Percentiles rank a stretch among this genome's conserved stretches.
Conservation (phyloP, 306 rosid genomes). For the Sophora flavescens region DNA sequence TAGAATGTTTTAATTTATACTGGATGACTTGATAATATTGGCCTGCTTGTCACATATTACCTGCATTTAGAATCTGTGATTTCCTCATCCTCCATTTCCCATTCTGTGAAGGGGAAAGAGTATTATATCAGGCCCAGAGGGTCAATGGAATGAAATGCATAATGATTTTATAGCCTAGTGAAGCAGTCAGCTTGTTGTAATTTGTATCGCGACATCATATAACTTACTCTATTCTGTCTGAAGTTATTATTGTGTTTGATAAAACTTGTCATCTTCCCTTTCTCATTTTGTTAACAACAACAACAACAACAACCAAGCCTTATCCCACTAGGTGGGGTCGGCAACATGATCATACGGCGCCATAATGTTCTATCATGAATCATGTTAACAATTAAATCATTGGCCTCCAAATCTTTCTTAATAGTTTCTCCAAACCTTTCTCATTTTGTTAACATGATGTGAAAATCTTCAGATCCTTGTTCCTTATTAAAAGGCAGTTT, state of each 20-base stretch:
- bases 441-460: constrained; percentile 10
- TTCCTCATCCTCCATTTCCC: constrained; percentile 6
- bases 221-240: constrained; percentile 14
- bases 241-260: neutral
- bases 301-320: no score
- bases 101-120: neutral
- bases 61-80: neutral
- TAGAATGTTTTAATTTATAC: neutral
- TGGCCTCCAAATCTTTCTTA: no score
- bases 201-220: constrained; percentile 21
- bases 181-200: neutral
- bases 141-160: neutral
- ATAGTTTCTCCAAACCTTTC: no score
- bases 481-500: constrained; percentile 29
- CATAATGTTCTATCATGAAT: no score
- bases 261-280: neutral
- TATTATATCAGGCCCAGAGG: neutral
- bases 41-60: neutral
- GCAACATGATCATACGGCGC: no score
- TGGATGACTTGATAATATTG: constrained; percentile 10
- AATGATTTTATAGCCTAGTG: constrained; percentile 9
- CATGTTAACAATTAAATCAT: no score
- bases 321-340: no score
- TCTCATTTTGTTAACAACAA: constrained; percentile 8
- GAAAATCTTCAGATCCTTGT: neutral